Conservation (phyloP, 192 early-diverging fungal genomes). For the Jimgerdemannia flammicorona region DNA sequence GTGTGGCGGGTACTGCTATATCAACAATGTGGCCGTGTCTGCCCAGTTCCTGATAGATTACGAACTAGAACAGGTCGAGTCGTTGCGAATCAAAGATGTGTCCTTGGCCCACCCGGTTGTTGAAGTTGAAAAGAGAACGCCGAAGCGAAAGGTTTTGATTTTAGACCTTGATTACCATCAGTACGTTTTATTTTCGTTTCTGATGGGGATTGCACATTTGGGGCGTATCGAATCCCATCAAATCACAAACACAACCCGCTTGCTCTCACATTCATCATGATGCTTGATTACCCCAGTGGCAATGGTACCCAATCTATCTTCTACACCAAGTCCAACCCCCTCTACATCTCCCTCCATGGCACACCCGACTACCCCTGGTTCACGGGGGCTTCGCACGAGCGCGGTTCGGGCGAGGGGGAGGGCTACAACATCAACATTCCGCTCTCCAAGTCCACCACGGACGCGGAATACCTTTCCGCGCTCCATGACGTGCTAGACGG, state of each 20-base stretch:
- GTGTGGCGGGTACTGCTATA: constrained; percentile 52
- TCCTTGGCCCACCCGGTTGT: constrained; percentile 1
- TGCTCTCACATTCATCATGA: neutral
- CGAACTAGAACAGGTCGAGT: constrained; percentile 21
- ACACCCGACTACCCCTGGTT: constrained; percentile 61
- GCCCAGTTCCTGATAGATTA: constrained; percentile 42
- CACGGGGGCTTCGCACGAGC: constrained; percentile 50
- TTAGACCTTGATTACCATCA: constrained; percentile 58
- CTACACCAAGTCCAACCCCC: constrained; percentile 47
- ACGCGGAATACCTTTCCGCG: constrained; percentile 51
- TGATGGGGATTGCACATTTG: too few species aligned
- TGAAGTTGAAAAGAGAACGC: neutral
- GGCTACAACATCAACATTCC: constrained; percentile 70
- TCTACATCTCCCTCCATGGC: constrained; percentile 63
- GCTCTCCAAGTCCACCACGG: constrained; percentile 36
- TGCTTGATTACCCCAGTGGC: constrained; percentile 27
- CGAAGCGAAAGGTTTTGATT: constrained; percentile 40
- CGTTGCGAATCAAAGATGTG: neutral
- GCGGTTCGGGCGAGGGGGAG: constrained; percentile 53
- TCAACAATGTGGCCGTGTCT: constrained; percentile 51
- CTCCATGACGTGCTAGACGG: constrained; percentile 38
- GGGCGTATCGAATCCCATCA: too few species aligned
- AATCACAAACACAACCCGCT: too few species aligned
- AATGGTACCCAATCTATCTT: constrained; percentile 57
- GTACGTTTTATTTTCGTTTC: constrained; percentile 23